Base-by-base conservation (phyloP, 495 filamentous ascomycete species). In the Hypoxylon crocopeplum region DNA sequence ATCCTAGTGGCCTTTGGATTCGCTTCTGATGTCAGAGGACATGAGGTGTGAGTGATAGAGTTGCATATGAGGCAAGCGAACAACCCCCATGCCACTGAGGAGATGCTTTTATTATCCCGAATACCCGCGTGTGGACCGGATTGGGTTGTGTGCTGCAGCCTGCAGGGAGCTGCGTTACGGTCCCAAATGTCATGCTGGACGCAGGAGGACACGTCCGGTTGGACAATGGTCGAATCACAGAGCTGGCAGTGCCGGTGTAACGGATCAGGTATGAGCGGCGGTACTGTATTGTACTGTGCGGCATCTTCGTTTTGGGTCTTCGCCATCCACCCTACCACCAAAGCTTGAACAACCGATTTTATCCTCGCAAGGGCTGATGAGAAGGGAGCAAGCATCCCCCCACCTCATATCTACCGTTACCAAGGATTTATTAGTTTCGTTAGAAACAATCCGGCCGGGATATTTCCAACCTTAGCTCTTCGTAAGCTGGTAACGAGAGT, bases 121-220 rank as follows among this genome's bases (percentile, higher is more conserved):
- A 50, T 44, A 64, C 48, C 60, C 60, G 60, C 53, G 40, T 42
- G 53, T 64, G 60, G 48, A 29, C 60, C 53, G 48, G 49, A 54
- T 21, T 54, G 37, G 61, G 49, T 64, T 54, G 48, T 19, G 44
- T 40, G 42, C 49, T 50, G 49, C 54, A 58, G 61, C 48, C 39
- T 59, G 55, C 61, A 59, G 49, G 55, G 54, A 39, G 37, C 44
- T 59, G 54, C 61, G 55, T 51, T 54, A 46, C 61, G 37, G 49
- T 59, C 32, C 61, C 55, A 64, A 64, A 64, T 64, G 61, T 55
- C 54, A 64, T 64, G 53, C 54, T 59, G 44, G 40, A 62, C 52
- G 48, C 59, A 53, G 59, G 41, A 57, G 47, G 52, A 29, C 27
- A 41, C 49, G 29, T 56, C 13, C 48, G 48, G 56, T 47, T 64